phyloP scores from a whole-genome alignment of 805 yeast species.

The Barnettozyma sp. region DNA sequence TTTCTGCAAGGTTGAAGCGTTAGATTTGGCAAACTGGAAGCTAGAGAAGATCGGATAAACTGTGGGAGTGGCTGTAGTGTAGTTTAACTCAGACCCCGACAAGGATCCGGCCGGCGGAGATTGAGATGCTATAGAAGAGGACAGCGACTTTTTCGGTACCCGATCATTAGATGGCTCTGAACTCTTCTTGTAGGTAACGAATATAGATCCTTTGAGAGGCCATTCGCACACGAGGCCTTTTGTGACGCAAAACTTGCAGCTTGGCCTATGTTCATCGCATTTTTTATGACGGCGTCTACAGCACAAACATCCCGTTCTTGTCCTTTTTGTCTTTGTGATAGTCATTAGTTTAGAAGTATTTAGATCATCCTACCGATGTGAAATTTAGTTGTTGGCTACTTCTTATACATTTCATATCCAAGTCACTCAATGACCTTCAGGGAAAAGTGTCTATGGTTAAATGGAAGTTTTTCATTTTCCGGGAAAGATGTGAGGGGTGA shows the following conservation, averaged over 20 bases:
- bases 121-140: too few relatives aligned
- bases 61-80: background rate
- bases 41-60: background rate
- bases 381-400: too few relatives aligned
- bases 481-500: conserved; percentile 1
- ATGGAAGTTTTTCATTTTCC: conserved; percentile 1
- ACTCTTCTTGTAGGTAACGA: conserved; percentile 15
- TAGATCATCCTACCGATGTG: too few relatives aligned
- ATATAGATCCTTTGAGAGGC: conserved; percentile 17
- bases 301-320: conserved; percentile 48
- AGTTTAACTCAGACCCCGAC: background rate
- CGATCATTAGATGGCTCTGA: too few relatives aligned
- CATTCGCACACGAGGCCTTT: conserved; percentile 27
- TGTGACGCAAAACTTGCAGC: conserved; percentile 36
- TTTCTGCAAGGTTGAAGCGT: background rate
- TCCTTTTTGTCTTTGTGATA: conserved; percentile 23
- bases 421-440: background rate
- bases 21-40: background rate
- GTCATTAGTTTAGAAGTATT: too few relatives aligned
- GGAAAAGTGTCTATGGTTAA: conserved; percentile 2
- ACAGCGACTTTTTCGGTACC: too few relatives aligned
- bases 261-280: conserved; percentile 46
- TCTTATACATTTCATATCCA: background rate
- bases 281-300: conserved; percentile 58
- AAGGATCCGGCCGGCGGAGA: too few relatives aligned